phyloP scores from a whole-genome alignment of 2,329 filamentous ascomycete species.

The Domatiomyces globalis region DNA sequence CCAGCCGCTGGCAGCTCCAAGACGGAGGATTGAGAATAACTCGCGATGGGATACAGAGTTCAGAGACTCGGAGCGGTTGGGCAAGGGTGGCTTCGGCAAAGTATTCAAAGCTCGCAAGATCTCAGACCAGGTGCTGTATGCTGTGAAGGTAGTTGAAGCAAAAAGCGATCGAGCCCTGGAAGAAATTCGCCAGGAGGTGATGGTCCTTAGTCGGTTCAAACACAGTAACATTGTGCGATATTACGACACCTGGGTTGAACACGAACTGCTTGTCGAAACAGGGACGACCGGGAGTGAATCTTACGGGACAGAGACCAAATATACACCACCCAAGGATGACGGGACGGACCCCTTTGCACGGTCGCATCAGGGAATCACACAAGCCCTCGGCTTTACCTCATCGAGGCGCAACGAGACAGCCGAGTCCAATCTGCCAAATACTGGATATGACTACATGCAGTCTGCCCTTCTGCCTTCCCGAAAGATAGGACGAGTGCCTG shows the following conservation, averaged over 20 bases:
- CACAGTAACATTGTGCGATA: conserved; percentile 82
- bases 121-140: conserved; percentile 83
- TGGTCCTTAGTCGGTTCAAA: conserved; percentile 79
- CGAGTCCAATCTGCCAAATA: background rate
- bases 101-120: conserved; percentile 93
- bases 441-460: conserved; percentile 81
- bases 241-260: conserved; percentile 89
- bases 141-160: conserved; percentile 90
- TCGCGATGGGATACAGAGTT: conserved; percentile 84
- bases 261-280: conserved; percentile 22
- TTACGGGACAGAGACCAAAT: background rate
- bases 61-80: conserved; percentile 73
- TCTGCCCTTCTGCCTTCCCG: conserved; percentile 37
- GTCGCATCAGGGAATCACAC: background rate
- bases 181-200: conserved; percentile 66
- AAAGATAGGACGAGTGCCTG: conserved; percentile 18
- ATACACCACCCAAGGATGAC: background rate
- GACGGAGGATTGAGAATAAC: conserved; percentile 22
- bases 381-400: background rate
- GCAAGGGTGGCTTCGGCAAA: conserved; percentile 89
- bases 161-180: conserved; percentile 51
- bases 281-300: background rate
- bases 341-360: background rate
- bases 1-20: background rate
- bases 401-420: background rate